Percentiles rank a stretch among this genome's conserved stretches.
These are phyloP conservation scores for Tylopilus orsonianus DNA, from an alignment of 1,284 basidiomycete species.

Conservation along the genomic window DNA sequence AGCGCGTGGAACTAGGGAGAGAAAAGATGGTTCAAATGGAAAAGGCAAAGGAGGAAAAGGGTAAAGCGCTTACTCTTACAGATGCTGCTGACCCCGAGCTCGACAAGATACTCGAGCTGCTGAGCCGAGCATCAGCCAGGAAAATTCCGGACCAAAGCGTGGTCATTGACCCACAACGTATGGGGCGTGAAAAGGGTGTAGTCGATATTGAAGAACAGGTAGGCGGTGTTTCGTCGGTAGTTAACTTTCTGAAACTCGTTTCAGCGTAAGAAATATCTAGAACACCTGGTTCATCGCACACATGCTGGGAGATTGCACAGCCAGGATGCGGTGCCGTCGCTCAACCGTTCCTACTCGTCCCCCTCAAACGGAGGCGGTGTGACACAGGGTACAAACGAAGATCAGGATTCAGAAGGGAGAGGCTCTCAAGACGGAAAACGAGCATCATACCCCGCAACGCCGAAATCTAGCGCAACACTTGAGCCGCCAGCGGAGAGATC, in stretches of 20 bases:
- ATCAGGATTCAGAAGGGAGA: slow-evolving; percentile 3
- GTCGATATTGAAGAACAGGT: slow-evolving; percentile 63
- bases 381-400: not conserved
- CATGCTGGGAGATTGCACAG: slow-evolving; percentile 63
- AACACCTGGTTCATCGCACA: slow-evolving; percentile 67
- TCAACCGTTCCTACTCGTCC: slow-evolving; percentile 8
- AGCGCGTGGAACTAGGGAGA: slow-evolving; percentile 79
- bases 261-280: slow-evolving; percentile 70
- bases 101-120: slow-evolving; percentile 67
- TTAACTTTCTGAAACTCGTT: slow-evolving; percentile 6
- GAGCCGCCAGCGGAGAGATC: slow-evolving; percentile 36
- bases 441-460: slow-evolving; percentile 20
- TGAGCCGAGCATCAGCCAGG: slow-evolving; percentile 70
- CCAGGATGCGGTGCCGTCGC: slow-evolving; percentile 57
- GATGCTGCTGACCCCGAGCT: slow-evolving; percentile 50
- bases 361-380: not conserved
- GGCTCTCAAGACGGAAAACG: slow-evolving; percentile 21
- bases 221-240: slow-evolving; percentile 11
- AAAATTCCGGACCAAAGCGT: slow-evolving; percentile 69
- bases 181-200: slow-evolving; percentile 49
- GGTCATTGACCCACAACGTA: slow-evolving; percentile 57
- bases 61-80: slow-evolving; percentile 34
- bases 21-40: slow-evolving; percentile 67
- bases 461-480: slow-evolving; percentile 5
- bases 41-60: slow-evolving; percentile 51